phyloP scores from a whole-genome alignment of 2,329 filamentous ascomycete genomes.

The Metarhizium rileyi region DNA sequence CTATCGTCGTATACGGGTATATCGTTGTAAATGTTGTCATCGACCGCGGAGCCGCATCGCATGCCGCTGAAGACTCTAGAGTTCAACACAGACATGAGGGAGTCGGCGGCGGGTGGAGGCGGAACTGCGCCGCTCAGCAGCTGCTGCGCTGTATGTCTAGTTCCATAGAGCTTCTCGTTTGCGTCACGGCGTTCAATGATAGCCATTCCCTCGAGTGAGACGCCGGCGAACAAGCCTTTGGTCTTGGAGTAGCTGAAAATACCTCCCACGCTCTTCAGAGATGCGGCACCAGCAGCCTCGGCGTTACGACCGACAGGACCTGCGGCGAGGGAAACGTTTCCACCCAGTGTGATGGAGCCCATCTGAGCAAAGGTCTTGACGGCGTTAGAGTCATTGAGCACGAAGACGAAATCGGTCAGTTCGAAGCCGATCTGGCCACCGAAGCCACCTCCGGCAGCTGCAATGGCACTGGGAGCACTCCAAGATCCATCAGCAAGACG shows the following conservation, averaged over 20 bases:
- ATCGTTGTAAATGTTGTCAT: constrained; percentile 83
- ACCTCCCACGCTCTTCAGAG: constrained; percentile 76
- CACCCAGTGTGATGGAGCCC: constrained; percentile 84
- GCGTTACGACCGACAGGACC: constrained; percentile 91
- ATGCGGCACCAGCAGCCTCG: constrained; percentile 89
- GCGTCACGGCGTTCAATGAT: constrained; percentile 93
- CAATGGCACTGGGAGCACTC: constrained; percentile 75
- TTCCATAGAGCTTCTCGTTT: constrained; percentile 91
- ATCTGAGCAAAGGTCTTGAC: constrained; percentile 92
- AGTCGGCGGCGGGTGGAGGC: constrained; percentile 71
- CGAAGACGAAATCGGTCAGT: constrained; percentile 93
- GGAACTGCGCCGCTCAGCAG: constrained; percentile 70
- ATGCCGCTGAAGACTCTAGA: constrained; percentile 73
- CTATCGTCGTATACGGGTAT: constrained; percentile 77
- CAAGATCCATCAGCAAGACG: constrained; percentile 67
- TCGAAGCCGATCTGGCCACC: constrained; percentile 83
- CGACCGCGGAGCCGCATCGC: constrained; percentile 28
- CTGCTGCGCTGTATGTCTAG: constrained; percentile 69
- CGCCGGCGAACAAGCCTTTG: constrained; percentile 91
- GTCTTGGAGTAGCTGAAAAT: constrained; percentile 98
- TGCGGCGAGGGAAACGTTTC: constrained; percentile 92
- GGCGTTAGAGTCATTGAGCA: constrained; percentile 82
- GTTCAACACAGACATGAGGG: constrained; percentile 76
- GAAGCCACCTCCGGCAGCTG: constrained; percentile 71
- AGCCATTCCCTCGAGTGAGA: constrained; percentile 85